Base-by-base conservation (phyloP, 805 yeast species). In the Teunomyces gatunensis region DNA sequence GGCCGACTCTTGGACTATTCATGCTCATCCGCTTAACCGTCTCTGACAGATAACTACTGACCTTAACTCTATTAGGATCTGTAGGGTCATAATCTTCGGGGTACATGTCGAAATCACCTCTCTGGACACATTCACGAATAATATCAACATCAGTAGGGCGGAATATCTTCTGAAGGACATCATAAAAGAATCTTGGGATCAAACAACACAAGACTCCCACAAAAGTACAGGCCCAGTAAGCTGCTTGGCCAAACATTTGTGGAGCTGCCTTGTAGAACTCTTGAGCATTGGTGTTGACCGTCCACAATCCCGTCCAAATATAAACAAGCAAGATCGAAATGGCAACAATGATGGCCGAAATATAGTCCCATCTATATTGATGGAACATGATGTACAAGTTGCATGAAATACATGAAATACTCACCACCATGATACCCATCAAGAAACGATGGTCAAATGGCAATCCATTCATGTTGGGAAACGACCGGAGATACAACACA, bases 231-330 rank as follows among this genome's bases (percentile, higher is more conserved):
- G 83, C 80, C 95, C 95, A 87, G 60, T 82, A 84, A 4, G 78
- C 59, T 29, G 76, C 69, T 5, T 83, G 67, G 15, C 90, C 89
- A 54, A 81, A 82, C 29, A 77, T 74, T 56, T 83, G 80, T 2
- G 80, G 63, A 2, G 87, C 94, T 20, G 85, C 80, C 49, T 77
- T 73, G 64, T 80, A 87, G 55, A 83, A 84, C 56, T 82, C 87
- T 9, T 71, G 74, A 6, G 87, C 75, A 47, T 69, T 64, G 2
- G 67, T 51, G 23, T 77, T 63, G 3, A 81, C 65, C 27, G 89
- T 78, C 85, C 91, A 87, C 18, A 83, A 79, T n/a, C 92, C 91
- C 3, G 88, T 80, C 95, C 95, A 87, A 60, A 82, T 78, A 55
- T 77, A 85, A 13, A 86, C 73, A 37, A 86, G 54, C 51, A 84